Evolutionary conservation across 345 rosid genomes (phyloP), one percentile per base, ranked within the genome.

Genomic region (Cardamine resedifolia): DNA sequence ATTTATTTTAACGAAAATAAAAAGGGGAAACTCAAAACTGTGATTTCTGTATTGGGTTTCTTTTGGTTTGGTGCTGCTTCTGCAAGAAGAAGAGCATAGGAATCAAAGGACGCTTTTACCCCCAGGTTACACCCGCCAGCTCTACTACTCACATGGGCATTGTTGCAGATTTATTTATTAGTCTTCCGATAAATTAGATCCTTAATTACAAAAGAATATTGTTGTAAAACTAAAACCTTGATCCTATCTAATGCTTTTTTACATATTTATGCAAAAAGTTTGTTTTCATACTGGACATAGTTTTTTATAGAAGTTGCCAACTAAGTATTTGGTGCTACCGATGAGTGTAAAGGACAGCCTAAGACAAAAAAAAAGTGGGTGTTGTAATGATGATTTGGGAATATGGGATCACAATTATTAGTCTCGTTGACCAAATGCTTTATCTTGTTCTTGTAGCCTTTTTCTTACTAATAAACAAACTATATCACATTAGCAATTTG

Each of bases 391-490:
- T 57, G 10, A 73, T 26, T 45, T 31, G 48, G 63, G 57, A 53
- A 38, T 2, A 64, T 44, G 36, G n/a, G 27, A 73, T 65, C n/a
- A 24, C 52, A 73, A 48, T 65, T 57, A 65, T 74, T 66, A n/a
- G 27, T 58, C n/a, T 38, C 72, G 67, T 74, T 74, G 78, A 74
- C 78, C 45, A 26, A 24, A 45, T 57, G 26, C 50, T 55, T 33
- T 55, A 16, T 45, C 77, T 56, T 33, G 16, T 56, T 56, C 30
- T 11, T 36, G 3, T 15, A 38, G 2, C 43, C n/a, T n/a, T 64
- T 72, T 38, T 19, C 3, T 33, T 23, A 23, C n/a, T 7, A n/a
- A 15, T 41, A 6, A 50, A 51, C n/a, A 4, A 28, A 23, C 45
- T 14, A 51, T 20, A 34, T 28, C 21, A 55, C 60, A 55, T 33